Conservation (phyloP, 2,329 filamentous ascomycete species). For the Paecilomyces dactylethromorphus region DNA sequence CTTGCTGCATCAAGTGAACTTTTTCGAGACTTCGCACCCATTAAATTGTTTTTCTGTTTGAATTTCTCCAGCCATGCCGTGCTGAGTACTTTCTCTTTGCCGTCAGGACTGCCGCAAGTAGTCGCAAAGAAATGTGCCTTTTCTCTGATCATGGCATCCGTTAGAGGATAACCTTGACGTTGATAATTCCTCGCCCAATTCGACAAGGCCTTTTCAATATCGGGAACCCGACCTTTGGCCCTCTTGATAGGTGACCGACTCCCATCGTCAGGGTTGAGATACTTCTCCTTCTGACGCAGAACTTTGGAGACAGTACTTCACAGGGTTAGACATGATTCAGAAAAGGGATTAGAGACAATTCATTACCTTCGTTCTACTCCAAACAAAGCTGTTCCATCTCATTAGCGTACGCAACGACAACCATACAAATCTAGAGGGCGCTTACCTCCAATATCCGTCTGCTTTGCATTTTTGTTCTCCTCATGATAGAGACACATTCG, state of each 20-base stretch:
- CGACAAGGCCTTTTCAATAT: slow-evolving; percentile 84
- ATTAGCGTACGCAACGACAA: slow-evolving; percentile 11
- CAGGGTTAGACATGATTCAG: background rate
- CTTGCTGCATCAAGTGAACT: slow-evolving; percentile 48
- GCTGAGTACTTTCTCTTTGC: slow-evolving; percentile 63
- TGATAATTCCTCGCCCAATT: slow-evolving; percentile 83
- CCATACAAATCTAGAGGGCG: background rate
- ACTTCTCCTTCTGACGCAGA: slow-evolving; percentile 88
- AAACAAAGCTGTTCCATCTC: slow-evolving; percentile 60
- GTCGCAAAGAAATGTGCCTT: slow-evolving; percentile 77
- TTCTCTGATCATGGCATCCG: slow-evolving; percentile 75
- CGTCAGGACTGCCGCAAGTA: slow-evolving; percentile 64
- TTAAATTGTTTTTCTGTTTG: slow-evolving; percentile 74
- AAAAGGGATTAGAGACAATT: slow-evolving; percentile 2
- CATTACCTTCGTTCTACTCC: slow-evolving; percentile 91
- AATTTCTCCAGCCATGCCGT: slow-evolving; percentile 88
- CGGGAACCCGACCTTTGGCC: slow-evolving; percentile 75
- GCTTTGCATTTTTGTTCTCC: slow-evolving; percentile 82
- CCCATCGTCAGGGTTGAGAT: slow-evolving; percentile 74
- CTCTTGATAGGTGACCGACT: slow-evolving; percentile 75
- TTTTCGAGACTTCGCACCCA: slow-evolving; percentile 49
- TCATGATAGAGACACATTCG: slow-evolving; percentile 92
- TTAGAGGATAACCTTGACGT: slow-evolving; percentile 65
- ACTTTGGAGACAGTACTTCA: slow-evolving; percentile 97
- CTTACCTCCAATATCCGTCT: slow-evolving; percentile 89